These are phyloP conservation scores for Eragrostis nindensis DNA, from an alignment of 176 grass and related monocot species.

Conservation along the genomic window DNA sequence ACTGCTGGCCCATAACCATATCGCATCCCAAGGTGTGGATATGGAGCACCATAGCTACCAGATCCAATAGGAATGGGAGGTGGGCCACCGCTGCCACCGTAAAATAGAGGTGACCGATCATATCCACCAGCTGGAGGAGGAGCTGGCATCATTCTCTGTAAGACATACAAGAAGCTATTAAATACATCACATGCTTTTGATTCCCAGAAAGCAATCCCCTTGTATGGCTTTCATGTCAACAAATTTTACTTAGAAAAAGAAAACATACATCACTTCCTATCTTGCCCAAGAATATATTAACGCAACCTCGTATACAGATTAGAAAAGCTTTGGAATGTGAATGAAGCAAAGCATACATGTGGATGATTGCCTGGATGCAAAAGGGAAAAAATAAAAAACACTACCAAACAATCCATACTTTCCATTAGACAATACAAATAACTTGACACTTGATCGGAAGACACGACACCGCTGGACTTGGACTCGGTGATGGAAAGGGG, in stretches of 20 bases:
- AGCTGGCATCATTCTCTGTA: constrained; percentile 69
- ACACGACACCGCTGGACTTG: constrained; percentile 74
- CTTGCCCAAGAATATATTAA: not conserved
- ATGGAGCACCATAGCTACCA: constrained; percentile 64
- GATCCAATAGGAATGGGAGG: constrained; percentile 65
- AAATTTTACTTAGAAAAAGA: not conserved
- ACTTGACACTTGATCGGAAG: constrained; percentile 49
- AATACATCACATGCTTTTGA: not conserved
- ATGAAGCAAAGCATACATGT: not conserved
- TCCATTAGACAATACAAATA: constrained; percentile 45
- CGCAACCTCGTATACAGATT: not conserved
- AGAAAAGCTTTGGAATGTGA: not conserved
- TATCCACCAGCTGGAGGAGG: constrained; percentile 51
- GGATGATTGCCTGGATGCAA: not conserved
- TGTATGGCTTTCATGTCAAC: not conserved
- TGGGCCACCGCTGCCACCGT: constrained; percentile 52
- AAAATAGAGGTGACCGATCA: constrained; percentile 76
- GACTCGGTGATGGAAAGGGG: constrained; percentile 81
- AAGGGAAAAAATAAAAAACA: not conserved
- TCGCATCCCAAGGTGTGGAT: constrained; percentile 64
- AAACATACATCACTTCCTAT: not conserved
- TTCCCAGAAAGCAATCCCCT: constrained; percentile 1
- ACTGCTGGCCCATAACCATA: constrained; percentile 79
- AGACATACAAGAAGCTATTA: constrained; percentile 34
- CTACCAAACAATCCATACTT: no score